Evolutionary conservation across 208 protist genomes (phyloP).

Genomic region (Cochliopodium minus): DNA sequence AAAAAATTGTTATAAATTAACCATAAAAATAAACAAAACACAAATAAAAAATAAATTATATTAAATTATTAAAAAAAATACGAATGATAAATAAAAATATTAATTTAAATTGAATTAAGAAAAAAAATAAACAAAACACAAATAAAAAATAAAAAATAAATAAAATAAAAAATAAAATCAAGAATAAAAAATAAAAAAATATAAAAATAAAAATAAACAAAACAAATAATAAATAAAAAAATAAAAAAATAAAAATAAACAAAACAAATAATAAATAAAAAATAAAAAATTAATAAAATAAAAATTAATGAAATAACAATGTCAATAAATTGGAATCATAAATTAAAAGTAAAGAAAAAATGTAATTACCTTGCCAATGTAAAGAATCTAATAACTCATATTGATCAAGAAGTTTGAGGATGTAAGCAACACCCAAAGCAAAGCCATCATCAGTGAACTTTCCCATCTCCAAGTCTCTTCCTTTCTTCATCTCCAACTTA

Average conservation of each 20-base stretch:
- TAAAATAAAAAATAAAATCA: too few species aligned
- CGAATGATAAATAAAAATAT: too few species aligned
- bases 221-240: neutral
- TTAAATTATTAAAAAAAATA: too few species aligned
- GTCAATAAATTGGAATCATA: conserved; percentile 22
- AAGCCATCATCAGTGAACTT: conserved; percentile 89
- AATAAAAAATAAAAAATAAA: too few species aligned
- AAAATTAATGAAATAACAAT: neutral
- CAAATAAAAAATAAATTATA: too few species aligned
- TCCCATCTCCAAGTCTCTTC: conserved; percentile 54
- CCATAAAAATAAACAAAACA: too few species aligned
- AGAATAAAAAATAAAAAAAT: neutral
- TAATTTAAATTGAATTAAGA: too few species aligned
- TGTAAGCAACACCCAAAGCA: conserved; percentile 74
- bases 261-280: neutral
- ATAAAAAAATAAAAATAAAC: neutral
- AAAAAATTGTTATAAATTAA: too few species aligned
- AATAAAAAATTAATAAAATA: conserved; percentile 6
- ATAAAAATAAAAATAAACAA: neutral
- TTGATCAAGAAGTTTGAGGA: conserved; percentile 77
- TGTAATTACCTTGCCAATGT: too few species aligned
- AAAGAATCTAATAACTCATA: conserved; percentile 67
- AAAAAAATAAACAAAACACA: too few species aligned
- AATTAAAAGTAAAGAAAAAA: conserved; percentile 58
- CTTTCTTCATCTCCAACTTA: conserved; percentile 61